Evolutionary conservation across 352 stramenopile genomes (phyloP).

Genomic region (Sclerospora graminicola): DNA sequence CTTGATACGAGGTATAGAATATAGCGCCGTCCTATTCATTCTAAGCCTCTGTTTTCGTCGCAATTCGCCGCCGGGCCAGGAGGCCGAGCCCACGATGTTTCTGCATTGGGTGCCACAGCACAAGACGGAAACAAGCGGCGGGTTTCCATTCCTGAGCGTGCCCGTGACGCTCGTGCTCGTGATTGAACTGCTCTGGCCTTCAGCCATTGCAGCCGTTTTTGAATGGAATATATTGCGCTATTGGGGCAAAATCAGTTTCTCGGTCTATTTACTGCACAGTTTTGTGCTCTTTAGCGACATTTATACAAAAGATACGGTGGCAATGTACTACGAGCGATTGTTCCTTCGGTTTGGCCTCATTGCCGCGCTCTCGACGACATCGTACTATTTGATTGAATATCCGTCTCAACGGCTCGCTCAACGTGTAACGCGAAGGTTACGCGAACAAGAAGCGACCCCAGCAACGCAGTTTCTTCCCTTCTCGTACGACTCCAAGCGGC

Average conservation of each 20-base stretch:
- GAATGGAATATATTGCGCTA: slow-evolving; percentile 33
- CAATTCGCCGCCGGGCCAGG: too few relatives aligned
- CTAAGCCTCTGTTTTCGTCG: too few relatives aligned
- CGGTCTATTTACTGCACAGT: slow-evolving; percentile 42
- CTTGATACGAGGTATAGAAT: too few relatives aligned
- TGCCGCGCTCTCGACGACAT: slow-evolving; percentile 19
- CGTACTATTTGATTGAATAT: slow-evolving; percentile 37
- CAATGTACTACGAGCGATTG: slow-evolving; percentile 23
- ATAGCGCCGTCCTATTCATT: too few relatives aligned
- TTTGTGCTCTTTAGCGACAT: slow-evolving; percentile 33
- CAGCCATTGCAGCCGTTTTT: slow-evolving; percentile 23
- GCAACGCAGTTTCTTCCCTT: too few relatives aligned
- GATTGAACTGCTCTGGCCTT: slow-evolving; percentile 29
- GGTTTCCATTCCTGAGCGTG: slow-evolving; percentile 29
- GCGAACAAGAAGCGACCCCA: too few relatives aligned
- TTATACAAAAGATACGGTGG: slow-evolving; percentile 10
- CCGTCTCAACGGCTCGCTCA: slow-evolving; percentile 33
- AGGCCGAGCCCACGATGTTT: too few relatives aligned
- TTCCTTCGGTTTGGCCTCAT: slow-evolving; percentile 24
- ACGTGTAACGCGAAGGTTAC: slow-evolving; percentile 17
- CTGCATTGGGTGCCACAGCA: slow-evolving; percentile 24
- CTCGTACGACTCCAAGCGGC: too few relatives aligned
- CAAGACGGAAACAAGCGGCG: too few relatives aligned
- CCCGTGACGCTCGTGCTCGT: slow-evolving; percentile 26
- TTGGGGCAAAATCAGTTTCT: slow-evolving; percentile 44